Evolutionary conservation across 1,284 basidiomycete genomes (phyloP).

Genomic region (Tilletia caries): DNA sequence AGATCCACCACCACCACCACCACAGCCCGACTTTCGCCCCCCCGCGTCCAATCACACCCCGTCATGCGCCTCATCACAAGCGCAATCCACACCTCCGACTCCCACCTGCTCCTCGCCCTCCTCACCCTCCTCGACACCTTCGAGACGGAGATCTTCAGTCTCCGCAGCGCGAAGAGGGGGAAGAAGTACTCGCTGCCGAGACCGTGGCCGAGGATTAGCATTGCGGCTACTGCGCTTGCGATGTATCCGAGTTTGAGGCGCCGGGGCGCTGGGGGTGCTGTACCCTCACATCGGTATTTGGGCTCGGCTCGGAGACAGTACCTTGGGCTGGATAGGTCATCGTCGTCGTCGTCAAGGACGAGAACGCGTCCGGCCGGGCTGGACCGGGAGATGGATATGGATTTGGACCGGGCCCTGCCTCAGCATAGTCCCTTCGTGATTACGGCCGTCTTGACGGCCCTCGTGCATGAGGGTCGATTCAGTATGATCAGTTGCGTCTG

Average conservation of each 20-base stretch:
- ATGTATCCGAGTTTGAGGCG: too few species aligned
- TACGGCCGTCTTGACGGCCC: slow-evolving; percentile 9
- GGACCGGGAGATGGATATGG: background rate
- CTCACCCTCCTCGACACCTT: background rate
- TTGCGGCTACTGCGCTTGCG: too few species aligned
- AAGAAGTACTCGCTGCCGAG: too few species aligned
- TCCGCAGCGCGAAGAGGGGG: too few species aligned
- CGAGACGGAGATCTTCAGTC: background rate
- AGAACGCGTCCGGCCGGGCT: too few species aligned
- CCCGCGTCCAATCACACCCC: background rate
- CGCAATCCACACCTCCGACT: background rate
- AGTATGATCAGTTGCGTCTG: background rate
- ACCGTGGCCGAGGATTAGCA: too few species aligned
- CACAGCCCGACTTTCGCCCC: background rate
- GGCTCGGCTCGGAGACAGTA: too few species aligned
- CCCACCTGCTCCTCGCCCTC: background rate
- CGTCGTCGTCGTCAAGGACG: background rate
- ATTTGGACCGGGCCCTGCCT: background rate
- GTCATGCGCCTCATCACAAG: background rate
- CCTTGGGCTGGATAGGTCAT: background rate
- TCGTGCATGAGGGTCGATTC: background rate
- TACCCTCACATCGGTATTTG: too few species aligned
- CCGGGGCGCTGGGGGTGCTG: too few species aligned
- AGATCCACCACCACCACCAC: too few species aligned
- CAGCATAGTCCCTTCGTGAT: background rate